A percentile compares a stretch with the other conserved stretches of the same genome.
phyloP scores from a whole-genome alignment of 2,329 filamentous ascomycete species.

The Blumeria hordei region DNA sequence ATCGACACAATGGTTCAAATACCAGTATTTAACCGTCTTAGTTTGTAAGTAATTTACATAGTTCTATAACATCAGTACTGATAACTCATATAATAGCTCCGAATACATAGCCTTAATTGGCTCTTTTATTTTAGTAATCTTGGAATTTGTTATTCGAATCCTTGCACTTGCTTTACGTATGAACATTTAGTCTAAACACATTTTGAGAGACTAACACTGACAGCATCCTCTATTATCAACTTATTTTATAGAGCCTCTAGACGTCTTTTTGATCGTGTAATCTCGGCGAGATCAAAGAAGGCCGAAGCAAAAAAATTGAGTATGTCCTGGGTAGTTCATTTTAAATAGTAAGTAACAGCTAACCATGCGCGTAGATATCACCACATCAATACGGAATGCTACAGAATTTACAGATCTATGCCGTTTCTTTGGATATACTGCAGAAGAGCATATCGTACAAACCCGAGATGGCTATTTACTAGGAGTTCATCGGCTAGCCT shows the following conservation, averaged over 20 bases:
- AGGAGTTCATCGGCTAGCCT: conserved; percentile 68
- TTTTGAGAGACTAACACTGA: neutral
- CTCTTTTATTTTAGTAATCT: conserved; percentile 58
- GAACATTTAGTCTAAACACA: conserved; percentile 12
- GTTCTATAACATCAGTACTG: neutral
- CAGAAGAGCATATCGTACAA: conserved; percentile 89
- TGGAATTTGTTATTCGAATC: conserved; percentile 64
- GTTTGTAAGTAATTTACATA: conserved; percentile 14
- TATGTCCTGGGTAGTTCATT: conserved; percentile 10
- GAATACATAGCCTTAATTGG: conserved; percentile 74
- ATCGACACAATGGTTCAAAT: conserved; percentile 15
- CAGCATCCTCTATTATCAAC: conserved; percentile 55
- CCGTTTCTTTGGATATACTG: conserved; percentile 69
- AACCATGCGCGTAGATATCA: conserved; percentile 26
- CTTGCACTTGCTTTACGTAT: conserved; percentile 71
- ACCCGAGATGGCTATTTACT: conserved; percentile 85
- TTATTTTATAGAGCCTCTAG: conserved; percentile 68
- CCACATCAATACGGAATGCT: conserved; percentile 58
- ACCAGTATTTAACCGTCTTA: conserved; percentile 19
- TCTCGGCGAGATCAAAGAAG: conserved; percentile 42
- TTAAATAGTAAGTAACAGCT: neutral
- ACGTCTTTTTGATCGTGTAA: conserved; percentile 56
- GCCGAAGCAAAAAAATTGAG: conserved; percentile 43
- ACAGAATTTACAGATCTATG: conserved; percentile 91
- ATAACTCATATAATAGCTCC: conserved; percentile 23